Evolutionary conservation across 1,284 basidiomycete species (phyloP), one percentile per base, ranked within the genome.

Genomic region (Austroboletus rostrupii): DNA sequence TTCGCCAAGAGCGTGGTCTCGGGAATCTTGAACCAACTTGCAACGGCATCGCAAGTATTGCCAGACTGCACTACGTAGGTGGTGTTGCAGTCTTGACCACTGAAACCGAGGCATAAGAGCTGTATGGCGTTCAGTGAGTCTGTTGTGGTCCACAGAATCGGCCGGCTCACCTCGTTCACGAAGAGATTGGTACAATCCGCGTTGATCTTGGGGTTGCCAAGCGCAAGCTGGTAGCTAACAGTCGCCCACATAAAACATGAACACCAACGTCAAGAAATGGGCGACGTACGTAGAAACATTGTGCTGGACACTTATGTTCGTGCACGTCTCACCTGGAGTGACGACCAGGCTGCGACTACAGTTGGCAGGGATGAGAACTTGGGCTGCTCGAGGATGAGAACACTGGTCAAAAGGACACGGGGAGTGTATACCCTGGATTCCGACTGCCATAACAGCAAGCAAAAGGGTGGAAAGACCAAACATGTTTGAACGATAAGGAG

Each of bases 101-200:
- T 23, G 21, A 40, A 13, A n/a, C 38, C 38, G 7, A 37, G 17
- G 6, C 79, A 80, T 50, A 81, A 23, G 29, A 52, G 35, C 62
- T 67, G 31, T 28, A 16, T 5, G 19, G 17, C 3, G 40, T 19
- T 26, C 32, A 17, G 26, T 16, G 16, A 50, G 38, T 47, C 10
- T 38, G 32, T 19, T 14, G 13, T 10, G 10, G 12, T 29, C 28
- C 28, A 29, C 28, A 29, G 28, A 29, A 29, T 11, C 11, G 28
- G 28, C 12, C 12, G 5, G 2, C 33, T 35, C n/a, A 35, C 33
- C 33, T 35, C 33, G 33, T n/a, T 9, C 13, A 35, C n/a, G 33
- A 5, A 35, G 16, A 35, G 33, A n/a, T 35, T 35, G 14, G 33
- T 35, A n/a, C 33, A 35, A 16, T 16, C 33, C 33, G 33, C 33